These are phyloP conservation scores for Kappamyces sp. DNA, from an alignment of 192 early-diverging fungal species.

Conservation along the genomic window DNA sequence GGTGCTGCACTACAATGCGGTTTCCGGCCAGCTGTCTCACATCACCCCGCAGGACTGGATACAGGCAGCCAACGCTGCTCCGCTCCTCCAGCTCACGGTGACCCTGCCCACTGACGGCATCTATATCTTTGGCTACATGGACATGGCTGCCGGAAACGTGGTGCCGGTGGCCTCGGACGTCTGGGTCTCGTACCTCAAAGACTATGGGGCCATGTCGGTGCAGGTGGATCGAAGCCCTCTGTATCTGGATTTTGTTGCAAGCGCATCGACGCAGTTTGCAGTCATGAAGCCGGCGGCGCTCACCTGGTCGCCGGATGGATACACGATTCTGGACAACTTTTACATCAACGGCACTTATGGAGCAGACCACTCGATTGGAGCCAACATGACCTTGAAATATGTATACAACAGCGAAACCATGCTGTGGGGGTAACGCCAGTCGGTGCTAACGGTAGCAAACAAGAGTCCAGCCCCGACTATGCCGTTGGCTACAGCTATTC, in stretches of 20 bases:
- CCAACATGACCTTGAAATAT: too few species aligned
- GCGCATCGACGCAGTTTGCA: background rate
- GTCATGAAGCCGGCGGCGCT: background rate
- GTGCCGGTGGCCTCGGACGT: background rate
- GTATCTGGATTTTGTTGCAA: background rate
- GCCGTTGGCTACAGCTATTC: too few species aligned
- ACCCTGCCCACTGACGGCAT: background rate
- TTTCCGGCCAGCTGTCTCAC: background rate
- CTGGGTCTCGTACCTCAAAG: background rate
- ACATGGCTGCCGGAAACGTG: background rate
- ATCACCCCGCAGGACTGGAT: background rate
- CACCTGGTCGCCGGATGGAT: constrained; percentile 4
- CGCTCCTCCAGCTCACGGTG: background rate
- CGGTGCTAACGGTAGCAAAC: too few species aligned
- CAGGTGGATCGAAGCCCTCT: background rate
- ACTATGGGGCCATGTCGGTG: background rate
- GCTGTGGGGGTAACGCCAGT: too few species aligned
- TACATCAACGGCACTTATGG: too few species aligned
- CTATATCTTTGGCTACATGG: constrained; percentile 11
- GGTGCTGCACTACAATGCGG: background rate
- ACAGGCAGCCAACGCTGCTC: background rate
- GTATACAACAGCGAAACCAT: too few species aligned
- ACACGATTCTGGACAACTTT: too few species aligned
- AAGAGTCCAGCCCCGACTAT: too few species aligned
- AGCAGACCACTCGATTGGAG: too few species aligned